These are phyloP conservation scores for Hemileia vastatrix DNA, from an alignment of 1,284 basidiomycete species.

Conservation along the genomic window DNA sequence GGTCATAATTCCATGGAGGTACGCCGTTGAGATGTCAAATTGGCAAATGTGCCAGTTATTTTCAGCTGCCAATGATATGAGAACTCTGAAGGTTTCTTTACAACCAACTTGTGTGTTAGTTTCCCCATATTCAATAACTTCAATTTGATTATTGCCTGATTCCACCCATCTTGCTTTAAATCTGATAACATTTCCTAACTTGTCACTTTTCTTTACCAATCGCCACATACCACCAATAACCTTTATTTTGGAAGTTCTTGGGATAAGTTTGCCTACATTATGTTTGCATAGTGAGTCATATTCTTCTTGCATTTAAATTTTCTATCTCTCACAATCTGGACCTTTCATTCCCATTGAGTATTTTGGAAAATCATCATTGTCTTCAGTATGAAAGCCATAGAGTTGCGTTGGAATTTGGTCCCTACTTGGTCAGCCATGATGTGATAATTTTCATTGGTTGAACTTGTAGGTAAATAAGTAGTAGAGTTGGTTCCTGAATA, in stretches of 20 bases:
- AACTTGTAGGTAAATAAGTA: no score
- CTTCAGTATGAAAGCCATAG: no score
- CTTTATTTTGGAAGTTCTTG: neutral
- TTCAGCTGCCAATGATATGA: neutral
- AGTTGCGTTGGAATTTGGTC: no score
- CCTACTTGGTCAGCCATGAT: no score
- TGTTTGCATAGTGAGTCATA: neutral
- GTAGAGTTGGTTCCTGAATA: no score
- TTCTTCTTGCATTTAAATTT: neutral
- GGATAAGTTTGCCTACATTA: neutral
- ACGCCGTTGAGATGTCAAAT: constrained; percentile 1
- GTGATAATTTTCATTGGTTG: no score
- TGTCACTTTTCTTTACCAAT: neutral
- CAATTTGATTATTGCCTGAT: neutral
- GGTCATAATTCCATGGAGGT: neutral
- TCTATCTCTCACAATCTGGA: neutral
- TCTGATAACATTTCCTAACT: neutral
- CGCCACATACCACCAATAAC: neutral
- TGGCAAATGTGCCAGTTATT: neutral
- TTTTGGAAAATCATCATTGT: neutral
- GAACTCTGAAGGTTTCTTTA: neutral
- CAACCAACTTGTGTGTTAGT: neutral
- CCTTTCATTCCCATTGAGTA: neutral
- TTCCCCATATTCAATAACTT: neutral
- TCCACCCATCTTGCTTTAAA: neutral